Conservation (phyloP, 345 rosid species). For the Populus nigra region DNA sequence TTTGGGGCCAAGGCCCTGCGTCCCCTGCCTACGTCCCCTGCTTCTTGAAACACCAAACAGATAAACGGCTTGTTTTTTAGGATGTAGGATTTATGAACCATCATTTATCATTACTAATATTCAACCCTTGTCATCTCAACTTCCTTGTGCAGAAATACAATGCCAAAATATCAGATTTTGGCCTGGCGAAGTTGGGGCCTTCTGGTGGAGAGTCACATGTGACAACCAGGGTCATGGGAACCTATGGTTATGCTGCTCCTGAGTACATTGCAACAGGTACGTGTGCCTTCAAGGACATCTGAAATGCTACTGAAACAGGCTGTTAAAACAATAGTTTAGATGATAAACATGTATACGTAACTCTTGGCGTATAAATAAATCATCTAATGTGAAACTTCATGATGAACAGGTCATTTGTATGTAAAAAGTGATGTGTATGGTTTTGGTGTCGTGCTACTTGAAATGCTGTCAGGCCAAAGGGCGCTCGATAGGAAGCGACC, state of each 20-base stretch:
- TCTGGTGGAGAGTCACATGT: constrained; percentile 50
- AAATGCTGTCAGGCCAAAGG: constrained; percentile 53
- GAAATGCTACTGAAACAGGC: neutral
- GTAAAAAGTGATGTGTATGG: constrained; percentile 75
- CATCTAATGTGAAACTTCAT: neutral
- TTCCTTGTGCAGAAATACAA: constrained; percentile 40
- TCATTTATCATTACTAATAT: neutral
- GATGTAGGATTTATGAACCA: neutral
- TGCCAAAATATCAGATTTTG: constrained; percentile 65
- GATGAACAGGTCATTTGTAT: constrained; percentile 48
- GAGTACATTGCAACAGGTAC: constrained; percentile 70
- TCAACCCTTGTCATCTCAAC: neutral
- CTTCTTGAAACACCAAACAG: neutral
- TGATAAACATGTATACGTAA: neutral
- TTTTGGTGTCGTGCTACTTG: constrained; percentile 65
- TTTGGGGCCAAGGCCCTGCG: neutral
- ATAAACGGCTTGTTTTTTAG: neutral
- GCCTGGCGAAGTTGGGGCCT: constrained; percentile 70
- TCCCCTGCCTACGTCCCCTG: neutral
- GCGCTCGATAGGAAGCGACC: constrained; percentile 44
- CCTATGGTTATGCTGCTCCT: constrained; percentile 58
- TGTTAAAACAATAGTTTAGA: neutral
- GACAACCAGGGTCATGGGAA: constrained; percentile 41
- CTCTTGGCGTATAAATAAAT: neutral
- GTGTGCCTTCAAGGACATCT: neutral